Base-by-base conservation (phyloP, 192 early-diverging fungal species). In the Linnemannia zychae region DNA sequence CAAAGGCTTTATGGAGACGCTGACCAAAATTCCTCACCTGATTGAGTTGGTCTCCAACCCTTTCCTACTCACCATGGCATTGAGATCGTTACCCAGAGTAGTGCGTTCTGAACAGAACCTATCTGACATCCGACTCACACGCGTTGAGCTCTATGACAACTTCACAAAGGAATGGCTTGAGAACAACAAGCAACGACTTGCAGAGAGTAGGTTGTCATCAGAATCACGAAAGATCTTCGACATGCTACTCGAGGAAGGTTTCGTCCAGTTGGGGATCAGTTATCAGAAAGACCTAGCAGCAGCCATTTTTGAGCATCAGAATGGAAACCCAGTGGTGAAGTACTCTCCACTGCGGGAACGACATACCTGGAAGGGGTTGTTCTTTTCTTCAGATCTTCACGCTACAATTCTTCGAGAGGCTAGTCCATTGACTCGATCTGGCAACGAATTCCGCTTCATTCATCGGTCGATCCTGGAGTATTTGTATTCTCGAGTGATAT, bases 401-500 rank as follows among this genome's bases (percentile, higher is more conserved):
- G 33, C 22, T 1, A 44, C 65, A 5, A 13, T 77, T 7, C 48
- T 69, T 15, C 75, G 65, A 20, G 66, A 69, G 24, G 7, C 75
- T 4, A 22, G 65, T 28, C 75, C 60, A 17, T 3, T 77, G 1
- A 24, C 31, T 17, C 15, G 48, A 18, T 34, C 15, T 7, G 65
- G 47, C 12, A 50, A 68, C 36, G 4, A 28, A 3, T 77, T 52
- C 36, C 66, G n/a, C 18, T 77, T 77, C 48, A 16, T 50, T 34
- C 75, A 77, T 15, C 31, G 22, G 11, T 68, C 75, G 28, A 67
- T 67, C 33, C 36, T 77, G 49, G 75, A 77, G n/a, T 77, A 77
- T 17, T 18, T 49, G 9, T 52, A 67, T 5, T 47, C 75, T 36
- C 36, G 37, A 1, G 44, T 36, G 1, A 34, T 77, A 16, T 77